These are phyloP conservation scores for Jimgerdemannia flammicorona DNA, from an alignment of 192 early-diverging fungal genomes.

Conservation along the genomic window DNA sequence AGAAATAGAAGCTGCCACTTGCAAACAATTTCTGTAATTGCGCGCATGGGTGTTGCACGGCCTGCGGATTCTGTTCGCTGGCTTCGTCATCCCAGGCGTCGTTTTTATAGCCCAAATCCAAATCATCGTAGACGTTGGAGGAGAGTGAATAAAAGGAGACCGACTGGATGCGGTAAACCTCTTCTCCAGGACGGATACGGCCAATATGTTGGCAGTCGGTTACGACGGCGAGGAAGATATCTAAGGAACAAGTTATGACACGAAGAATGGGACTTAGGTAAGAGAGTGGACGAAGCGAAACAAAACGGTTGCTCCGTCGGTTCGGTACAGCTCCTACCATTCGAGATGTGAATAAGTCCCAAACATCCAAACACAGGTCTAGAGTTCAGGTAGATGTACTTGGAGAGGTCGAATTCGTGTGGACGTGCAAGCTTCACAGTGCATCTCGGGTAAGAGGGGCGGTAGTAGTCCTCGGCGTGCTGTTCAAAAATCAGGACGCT, in stretches of 20 bases:
- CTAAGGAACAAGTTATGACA: conserved; percentile 38
- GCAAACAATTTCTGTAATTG: conserved; percentile 75
- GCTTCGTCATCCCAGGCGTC: conserved; percentile 38
- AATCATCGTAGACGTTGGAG: conserved; percentile 67
- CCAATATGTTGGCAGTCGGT: conserved; percentile 63
- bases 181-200: conserved; percentile 52
- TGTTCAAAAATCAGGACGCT: conserved; percentile 29
- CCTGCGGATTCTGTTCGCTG: conserved; percentile 29
- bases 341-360: conserved; percentile 43
- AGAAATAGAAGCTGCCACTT: conserved; percentile 92
- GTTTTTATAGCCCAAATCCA: conserved; percentile 28
- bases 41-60: conserved; percentile 71
- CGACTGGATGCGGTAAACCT: conserved; percentile 65
- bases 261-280: not conserved
- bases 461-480: not conserved
- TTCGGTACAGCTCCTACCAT: conserved; percentile 28
- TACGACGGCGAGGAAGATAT: conserved; percentile 66
- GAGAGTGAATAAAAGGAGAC: conserved; percentile 80
- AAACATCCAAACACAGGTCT: conserved; percentile 52
- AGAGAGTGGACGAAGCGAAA: conserved; percentile 13
- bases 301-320: not conserved
- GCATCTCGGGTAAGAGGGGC: conserved; percentile 22
- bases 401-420: conserved; percentile 31
- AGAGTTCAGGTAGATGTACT: conserved; percentile 37
- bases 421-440: conserved; percentile 28